Evolutionary conservation across 306 rosid genomes (phyloP).

Genomic region (Glycine latifolia): DNA sequence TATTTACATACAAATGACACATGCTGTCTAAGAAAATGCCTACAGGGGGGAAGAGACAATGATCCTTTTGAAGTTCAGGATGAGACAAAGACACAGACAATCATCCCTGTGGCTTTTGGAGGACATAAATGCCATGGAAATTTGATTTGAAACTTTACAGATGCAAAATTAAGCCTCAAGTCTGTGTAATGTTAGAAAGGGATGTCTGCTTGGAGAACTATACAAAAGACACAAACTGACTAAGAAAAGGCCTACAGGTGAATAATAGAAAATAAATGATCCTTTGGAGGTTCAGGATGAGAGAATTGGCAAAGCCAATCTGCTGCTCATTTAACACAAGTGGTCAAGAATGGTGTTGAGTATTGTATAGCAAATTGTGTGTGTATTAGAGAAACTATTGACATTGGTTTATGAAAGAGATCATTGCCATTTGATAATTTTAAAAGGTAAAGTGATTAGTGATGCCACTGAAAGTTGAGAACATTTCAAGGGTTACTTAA

Average conservation of each 20-base stretch:
- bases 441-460: not conserved
- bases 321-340: too few relatives aligned
- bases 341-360: not conserved
- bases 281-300: not conserved
- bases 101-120: not conserved
- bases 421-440: not conserved
- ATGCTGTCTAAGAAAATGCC: too few relatives aligned
- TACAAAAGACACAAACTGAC: too few relatives aligned
- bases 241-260: too few relatives aligned
- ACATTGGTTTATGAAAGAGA: conserved; percentile 7
- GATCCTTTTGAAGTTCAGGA: too few relatives aligned
- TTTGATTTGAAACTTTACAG: not conserved
- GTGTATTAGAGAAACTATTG: not conserved
- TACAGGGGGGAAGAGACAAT: too few relatives aligned
- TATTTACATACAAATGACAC: too few relatives aligned
- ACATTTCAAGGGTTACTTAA: too few relatives aligned
- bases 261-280: too few relatives aligned
- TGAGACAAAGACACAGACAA: too few relatives aligned
- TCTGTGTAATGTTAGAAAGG: not conserved
- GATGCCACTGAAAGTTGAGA: not conserved
- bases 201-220: too few relatives aligned
- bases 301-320: not conserved
- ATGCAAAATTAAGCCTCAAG: conserved; percentile 5
- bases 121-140: not conserved
- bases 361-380: not conserved